These are phyloP conservation scores for Eucalyptus tenuipes DNA, from an alignment of 345 rosid species.

Conservation along the genomic window DNA sequence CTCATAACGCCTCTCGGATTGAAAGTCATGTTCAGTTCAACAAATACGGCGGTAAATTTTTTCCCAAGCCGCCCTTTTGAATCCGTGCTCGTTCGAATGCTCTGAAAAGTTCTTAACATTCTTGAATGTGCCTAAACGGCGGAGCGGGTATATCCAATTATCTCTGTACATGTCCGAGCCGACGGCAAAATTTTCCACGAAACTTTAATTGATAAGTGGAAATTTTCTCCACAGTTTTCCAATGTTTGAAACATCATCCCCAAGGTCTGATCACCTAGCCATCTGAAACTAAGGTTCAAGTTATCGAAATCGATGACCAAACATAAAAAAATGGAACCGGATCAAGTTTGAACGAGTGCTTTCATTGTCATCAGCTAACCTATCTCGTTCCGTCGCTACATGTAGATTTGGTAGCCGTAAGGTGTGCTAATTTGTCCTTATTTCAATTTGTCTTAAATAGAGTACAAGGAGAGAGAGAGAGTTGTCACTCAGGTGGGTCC, in stretches of 20 bases:
- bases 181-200: background rate
- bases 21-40: background rate
- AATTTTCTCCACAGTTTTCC: background rate
- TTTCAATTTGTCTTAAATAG: background rate
- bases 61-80: background rate
- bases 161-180: background rate
- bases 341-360: background rate
- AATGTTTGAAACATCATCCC: background rate
- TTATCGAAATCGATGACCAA: background rate
- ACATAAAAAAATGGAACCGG: background rate
- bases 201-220: background rate
- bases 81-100: background rate
- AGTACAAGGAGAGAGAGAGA: background rate
- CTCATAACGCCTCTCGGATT: background rate
- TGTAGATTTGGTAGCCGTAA: background rate
- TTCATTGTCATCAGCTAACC: background rate
- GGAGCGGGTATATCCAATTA: background rate
- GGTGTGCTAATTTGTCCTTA: background rate
- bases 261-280: background rate
- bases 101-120: background rate
- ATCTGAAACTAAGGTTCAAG: background rate
- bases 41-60: background rate
- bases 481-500: background rate
- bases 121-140: background rate
- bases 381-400: background rate